phyloP scores from a whole-genome alignment of 331 rosid species.

The Spiraea crenata region DNA sequence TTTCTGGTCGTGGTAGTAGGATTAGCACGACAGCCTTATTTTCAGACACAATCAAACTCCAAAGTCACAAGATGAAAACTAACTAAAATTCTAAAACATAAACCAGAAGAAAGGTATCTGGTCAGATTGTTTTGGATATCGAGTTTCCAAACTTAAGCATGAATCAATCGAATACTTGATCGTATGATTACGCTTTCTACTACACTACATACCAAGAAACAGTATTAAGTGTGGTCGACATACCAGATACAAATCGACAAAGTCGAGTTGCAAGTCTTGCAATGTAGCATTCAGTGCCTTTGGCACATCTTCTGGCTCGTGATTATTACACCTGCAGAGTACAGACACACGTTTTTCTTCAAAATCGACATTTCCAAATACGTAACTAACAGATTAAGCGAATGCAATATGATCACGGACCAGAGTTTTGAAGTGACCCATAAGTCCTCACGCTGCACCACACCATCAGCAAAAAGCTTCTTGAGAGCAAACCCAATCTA shows the following conservation, averaged over 20 bases:
- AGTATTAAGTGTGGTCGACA: neutral
- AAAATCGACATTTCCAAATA: neutral
- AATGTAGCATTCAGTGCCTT: constrained; percentile 52
- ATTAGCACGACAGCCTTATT: neutral
- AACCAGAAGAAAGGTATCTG: neutral
- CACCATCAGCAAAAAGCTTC: constrained; percentile 49
- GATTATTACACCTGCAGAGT: constrained; percentile 51
- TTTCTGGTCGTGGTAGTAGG: too few species aligned
- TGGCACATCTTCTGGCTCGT: constrained; percentile 62
- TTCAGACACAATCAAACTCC: neutral
- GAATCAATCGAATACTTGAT: neutral
- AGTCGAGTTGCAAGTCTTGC: constrained; percentile 54
- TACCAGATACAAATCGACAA: constrained; percentile 67
- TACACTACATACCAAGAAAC: too few species aligned
- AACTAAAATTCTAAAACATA: neutral
- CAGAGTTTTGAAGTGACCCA: constrained; percentile 74
- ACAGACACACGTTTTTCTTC: neutral
- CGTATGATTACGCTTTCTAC: neutral
- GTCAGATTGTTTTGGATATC: neutral
- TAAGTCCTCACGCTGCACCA: constrained; percentile 56
- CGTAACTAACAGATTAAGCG: neutral
- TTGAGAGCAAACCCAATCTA: constrained; percentile 60
- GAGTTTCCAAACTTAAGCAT: neutral
- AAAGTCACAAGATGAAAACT: neutral
- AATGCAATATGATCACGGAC: constrained; percentile 22